Evolutionary conservation across 2,329 filamentous ascomycete species (phyloP).

Genomic region (Cytospora mali): DNA sequence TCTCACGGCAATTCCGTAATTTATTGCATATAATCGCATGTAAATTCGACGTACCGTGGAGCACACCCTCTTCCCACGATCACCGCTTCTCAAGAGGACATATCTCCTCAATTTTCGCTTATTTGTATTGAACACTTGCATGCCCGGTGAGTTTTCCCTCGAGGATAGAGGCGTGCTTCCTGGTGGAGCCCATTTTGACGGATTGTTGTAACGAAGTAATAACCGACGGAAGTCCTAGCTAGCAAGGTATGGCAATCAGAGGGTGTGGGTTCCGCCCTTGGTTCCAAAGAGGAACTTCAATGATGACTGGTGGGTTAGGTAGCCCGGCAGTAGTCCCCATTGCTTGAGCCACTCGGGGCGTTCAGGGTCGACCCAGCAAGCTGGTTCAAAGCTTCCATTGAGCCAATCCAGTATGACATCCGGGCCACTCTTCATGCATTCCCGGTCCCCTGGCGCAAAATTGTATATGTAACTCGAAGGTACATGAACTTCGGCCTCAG

Average conservation of each 20-base stretch:
- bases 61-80: not conserved
- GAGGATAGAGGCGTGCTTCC: not conserved
- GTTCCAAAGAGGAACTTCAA: not conserved
- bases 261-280: not conserved
- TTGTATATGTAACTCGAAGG: not conserved
- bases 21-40: not conserved
- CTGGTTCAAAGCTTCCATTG: not conserved
- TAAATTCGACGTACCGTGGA: not conserved
- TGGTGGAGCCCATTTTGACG: not conserved
- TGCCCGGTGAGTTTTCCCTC: not conserved
- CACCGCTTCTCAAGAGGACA: not conserved
- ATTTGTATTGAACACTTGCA: not conserved
- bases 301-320: not conserved
- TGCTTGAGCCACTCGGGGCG: constrained; percentile 2
- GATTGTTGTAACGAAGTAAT: not conserved
- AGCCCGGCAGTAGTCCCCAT: not conserved
- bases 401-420: not conserved
- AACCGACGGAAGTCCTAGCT: not conserved
- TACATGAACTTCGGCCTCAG: not conserved
- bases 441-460: not conserved
- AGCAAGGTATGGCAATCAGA: not conserved
- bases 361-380: not conserved
- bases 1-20: constrained; percentile 14
- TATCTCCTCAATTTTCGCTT: not conserved
- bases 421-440: not conserved